Evolutionary conservation across 345 rosid genomes (phyloP).

Genomic region (Reutealis trisperma): DNA sequence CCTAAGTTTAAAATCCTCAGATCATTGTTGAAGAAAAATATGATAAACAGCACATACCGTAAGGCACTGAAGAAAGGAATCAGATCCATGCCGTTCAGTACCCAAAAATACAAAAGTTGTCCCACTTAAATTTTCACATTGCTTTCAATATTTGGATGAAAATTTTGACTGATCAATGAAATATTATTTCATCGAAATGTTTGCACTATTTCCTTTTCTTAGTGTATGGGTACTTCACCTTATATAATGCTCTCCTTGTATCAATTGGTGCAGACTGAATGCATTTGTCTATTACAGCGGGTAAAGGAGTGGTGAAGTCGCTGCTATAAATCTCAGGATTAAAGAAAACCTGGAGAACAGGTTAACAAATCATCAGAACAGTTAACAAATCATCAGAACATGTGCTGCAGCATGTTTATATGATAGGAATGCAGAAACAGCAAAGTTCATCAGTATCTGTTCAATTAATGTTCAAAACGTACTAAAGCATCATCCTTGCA

Average conservation of each 20-base stretch:
- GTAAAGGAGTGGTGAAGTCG: constrained; percentile 74
- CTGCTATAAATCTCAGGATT: constrained; percentile 89
- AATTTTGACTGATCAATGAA: not conserved
- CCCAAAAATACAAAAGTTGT: not conserved
- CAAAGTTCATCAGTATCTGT: constrained; percentile 1
- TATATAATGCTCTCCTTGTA: constrained; percentile 95
- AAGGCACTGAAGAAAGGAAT: not conserved
- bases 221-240: constrained; percentile 45
- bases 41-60: not conserved
- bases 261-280: constrained; percentile 98
- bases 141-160: not conserved
- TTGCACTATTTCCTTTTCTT: constrained; percentile 6
- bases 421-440: constrained; percentile 9
- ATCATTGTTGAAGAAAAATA: not conserved
- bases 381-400: constrained; percentile 20
- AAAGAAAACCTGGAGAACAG: constrained; percentile 74
- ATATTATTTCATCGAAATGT: constrained; percentile 10
- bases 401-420: constrained; percentile 14
- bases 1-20: not conserved
- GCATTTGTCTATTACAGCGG: constrained; percentile 88
- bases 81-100: not conserved
- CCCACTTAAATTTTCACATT: not conserved
- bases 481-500: not conserved
- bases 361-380: constrained; percentile 20
- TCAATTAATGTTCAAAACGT: not conserved